Evolutionary conservation across 345 rosid genomes (phyloP), one percentile per base, ranked within the genome.

Genomic region (Aquilaria sinensis): DNA sequence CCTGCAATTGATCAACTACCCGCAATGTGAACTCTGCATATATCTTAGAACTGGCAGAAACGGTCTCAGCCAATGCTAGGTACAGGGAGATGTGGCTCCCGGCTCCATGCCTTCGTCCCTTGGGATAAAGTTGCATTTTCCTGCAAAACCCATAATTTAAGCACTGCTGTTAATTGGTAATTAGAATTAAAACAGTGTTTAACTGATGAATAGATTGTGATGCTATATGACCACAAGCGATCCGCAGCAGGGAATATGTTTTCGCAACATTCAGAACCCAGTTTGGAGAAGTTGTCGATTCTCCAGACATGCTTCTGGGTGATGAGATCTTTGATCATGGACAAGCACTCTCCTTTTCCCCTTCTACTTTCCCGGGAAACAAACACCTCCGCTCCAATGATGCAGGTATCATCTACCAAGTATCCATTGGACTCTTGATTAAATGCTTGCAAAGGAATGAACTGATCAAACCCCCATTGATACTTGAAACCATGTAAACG

Each of bases 391-490:
- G 62, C 82, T 15, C 84, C 84, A 29, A 83, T 15, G 9, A 72
- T 72, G 34, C 81, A 78, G 3, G 70, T 45, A 63, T 77, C 82
- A 0, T 75, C 72, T 49, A 75, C 54, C 0, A 77, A 71, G 70
- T 73, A 77, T 29, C 81, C 87, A n/a, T 73, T 73, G 11, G 51
- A 58, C 13, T 59, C 60, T 48, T 75, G 75, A 0, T 32, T 56
- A 47, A 83, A 74, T 12, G 29, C 14, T 57, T 55, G 50, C 41
- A 69, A 32, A 1, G 63, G 67, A 60, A 70, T 46, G 41, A 83
- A 55, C 23, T 74, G 58, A 72, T 83, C 81, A n/a, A 73, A 73
- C 23, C 87, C 87, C 71, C 76, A 47, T 70, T 77, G 74, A 11
- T 46, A 65, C 60, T 71, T 80, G 47, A 65, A 58, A 56, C 58